Evolutionary conservation across 345 rosid species (phyloP).

Genomic region (Angophora floribunda): DNA sequence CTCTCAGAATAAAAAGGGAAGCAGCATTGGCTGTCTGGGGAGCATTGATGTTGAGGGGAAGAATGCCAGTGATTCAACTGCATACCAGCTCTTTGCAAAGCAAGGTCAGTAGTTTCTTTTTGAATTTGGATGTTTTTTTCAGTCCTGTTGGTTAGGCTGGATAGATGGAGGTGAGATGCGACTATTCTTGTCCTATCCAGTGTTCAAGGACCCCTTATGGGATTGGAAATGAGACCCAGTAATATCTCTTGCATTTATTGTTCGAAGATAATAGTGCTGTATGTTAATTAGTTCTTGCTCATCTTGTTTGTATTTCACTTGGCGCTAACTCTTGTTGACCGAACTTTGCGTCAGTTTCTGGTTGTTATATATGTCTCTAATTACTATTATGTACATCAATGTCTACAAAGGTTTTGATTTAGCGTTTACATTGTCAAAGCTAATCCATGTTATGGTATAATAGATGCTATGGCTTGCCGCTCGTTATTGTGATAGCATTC

Average conservation of each 20-base stretch:
- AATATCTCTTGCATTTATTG: neutral
- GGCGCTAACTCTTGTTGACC: neutral
- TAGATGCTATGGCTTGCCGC: neutral
- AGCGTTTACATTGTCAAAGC: neutral
- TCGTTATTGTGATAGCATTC: neutral
- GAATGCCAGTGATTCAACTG: neutral
- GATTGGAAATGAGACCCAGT: neutral
- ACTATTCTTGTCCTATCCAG: neutral
- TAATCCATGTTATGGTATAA: neutral
- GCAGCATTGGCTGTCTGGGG: neutral
- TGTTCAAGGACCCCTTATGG: neutral
- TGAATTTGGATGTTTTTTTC: neutral
- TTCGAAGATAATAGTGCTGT: neutral
- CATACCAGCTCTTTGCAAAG: neutral
- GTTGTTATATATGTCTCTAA: neutral
- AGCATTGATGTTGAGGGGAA: neutral
- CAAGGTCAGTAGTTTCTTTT: conserved; percentile 10
- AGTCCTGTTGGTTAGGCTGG: neutral
- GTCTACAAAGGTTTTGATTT: neutral
- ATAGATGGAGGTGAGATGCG: neutral
- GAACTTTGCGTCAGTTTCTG: neutral
- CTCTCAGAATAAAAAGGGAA: neutral
- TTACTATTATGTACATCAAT: neutral
- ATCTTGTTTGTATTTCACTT: neutral
- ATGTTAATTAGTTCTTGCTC: neutral